Percentiles rank a stretch among this genome's conserved stretches.
Evolutionary conservation across 2,329 filamentous ascomycete species (phyloP).

Genomic region (Neocatenulostroma microsporum): DNA sequence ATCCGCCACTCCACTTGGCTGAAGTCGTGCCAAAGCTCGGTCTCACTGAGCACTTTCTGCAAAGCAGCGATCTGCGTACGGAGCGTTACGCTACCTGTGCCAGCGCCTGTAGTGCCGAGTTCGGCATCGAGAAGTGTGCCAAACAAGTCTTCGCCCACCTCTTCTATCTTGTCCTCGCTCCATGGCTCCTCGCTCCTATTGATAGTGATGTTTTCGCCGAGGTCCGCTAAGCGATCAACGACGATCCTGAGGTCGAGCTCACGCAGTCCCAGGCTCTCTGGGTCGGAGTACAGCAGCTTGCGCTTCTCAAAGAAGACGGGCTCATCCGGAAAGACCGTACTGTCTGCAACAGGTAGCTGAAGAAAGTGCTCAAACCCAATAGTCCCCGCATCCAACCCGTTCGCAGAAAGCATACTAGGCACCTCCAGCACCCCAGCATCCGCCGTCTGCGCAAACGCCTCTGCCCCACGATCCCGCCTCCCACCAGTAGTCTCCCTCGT

Average conservation of each 20-base stretch:
- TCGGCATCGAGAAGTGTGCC: constrained; percentile 17
- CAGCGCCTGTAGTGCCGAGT: constrained; percentile 9
- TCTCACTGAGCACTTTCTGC: constrained; percentile 34
- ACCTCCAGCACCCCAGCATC: constrained; percentile 38
- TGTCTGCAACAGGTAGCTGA: constrained; percentile 38
- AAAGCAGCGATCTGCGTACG: constrained; percentile 41
- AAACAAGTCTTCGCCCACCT: constrained; percentile 25
- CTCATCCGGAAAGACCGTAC: constrained; percentile 12
- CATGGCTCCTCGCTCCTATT: constrained; percentile 1
- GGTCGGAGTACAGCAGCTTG: constrained; percentile 13
- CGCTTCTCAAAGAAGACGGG: constrained; percentile 12
- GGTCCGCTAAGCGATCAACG: constrained; percentile 19
- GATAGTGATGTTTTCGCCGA: constrained; percentile 12
- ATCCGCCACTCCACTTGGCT: constrained; percentile 40
- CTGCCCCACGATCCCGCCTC: too few species aligned
- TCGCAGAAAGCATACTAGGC: constrained; percentile 42
- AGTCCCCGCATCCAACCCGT: constrained; percentile 40
- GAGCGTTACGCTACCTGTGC: constrained; percentile 20
- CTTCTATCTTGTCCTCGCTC: constrained; percentile 15
- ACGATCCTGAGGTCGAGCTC: constrained; percentile 14
- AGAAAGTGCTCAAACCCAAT: constrained; percentile 42
- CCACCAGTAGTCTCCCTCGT: constrained; percentile 1
- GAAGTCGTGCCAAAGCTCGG: constrained; percentile 42
- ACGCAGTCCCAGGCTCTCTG: constrained; percentile 20
- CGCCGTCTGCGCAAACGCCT: too few species aligned